Percentiles rank a stretch among this genome's conserved stretches.
These are phyloP conservation scores for Suillus variegatus DNA, from an alignment of 768 basidiomycete genomes.

Conservation along the genomic window DNA sequence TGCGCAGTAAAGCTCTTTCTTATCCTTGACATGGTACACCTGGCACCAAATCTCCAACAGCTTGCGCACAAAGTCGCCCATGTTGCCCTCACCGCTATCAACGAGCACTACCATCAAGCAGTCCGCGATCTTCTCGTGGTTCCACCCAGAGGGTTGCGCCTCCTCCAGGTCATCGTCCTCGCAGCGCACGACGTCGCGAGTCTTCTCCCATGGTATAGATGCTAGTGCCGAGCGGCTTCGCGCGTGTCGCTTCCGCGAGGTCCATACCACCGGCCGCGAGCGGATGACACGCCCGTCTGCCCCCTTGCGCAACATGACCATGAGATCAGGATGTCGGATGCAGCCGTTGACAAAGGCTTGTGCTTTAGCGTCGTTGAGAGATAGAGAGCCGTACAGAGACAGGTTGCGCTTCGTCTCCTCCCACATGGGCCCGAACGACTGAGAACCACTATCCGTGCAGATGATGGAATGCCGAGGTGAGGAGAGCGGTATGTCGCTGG, in stretches of 20 bases:
- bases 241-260: slow-evolving; percentile 28
- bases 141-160: slow-evolving; percentile 23
- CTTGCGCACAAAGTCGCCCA: slow-evolving; percentile 31
- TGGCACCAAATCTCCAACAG: slow-evolving; percentile 30
- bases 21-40: slow-evolving; percentile 24
- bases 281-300: slow-evolving; percentile 26
- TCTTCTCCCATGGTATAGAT: slow-evolving; percentile 26
- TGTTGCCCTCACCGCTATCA: slow-evolving; percentile 27
- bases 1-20: slow-evolving; percentile 19
- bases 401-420: slow-evolving; percentile 31
- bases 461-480: slow-evolving; percentile 25
- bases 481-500: slow-evolving; percentile 23
- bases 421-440: slow-evolving; percentile 22
- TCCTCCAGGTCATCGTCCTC: slow-evolving; percentile 27
- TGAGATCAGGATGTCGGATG: slow-evolving; percentile 31
- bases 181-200: slow-evolving; percentile 17
- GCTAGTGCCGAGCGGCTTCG: slow-evolving; percentile 26
- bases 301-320: slow-evolving; percentile 35
- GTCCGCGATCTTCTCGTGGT: slow-evolving; percentile 17
- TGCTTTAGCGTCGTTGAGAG: slow-evolving; percentile 29
- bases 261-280: slow-evolving; percentile 28
- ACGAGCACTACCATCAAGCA: slow-evolving; percentile 34
- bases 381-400: slow-evolving; percentile 26
- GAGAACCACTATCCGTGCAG: slow-evolving; percentile 16
- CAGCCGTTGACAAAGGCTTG: slow-evolving; percentile 33